phyloP scores from a whole-genome alignment of 2,329 filamentous ascomycete genomes.

The Talaromyces marneffei region DNA sequence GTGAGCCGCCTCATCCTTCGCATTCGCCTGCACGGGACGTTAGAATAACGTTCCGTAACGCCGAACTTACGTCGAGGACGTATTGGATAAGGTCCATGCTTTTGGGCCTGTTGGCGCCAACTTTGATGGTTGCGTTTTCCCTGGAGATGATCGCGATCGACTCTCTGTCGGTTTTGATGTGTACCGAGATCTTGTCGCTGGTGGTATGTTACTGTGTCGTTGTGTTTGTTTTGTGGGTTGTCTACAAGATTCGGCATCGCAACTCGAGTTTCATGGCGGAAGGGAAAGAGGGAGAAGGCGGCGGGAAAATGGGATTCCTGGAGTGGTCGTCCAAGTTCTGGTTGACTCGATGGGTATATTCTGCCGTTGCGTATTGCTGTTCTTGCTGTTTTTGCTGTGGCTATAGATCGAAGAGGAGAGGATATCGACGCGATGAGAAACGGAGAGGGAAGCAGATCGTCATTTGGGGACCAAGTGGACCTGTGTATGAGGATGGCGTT shows the following conservation, averaged over 20 bases:
- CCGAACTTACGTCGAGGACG: neutral
- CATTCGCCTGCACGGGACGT: neutral
- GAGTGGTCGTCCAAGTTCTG: constrained; percentile 10
- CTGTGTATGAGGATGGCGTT: constrained; percentile 12
- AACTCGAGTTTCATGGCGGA: neutral
- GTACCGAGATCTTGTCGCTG: neutral
- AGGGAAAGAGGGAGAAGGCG: neutral
- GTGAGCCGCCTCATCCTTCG: neutral
- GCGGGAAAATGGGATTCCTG: neutral
- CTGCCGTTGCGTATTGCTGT: neutral
- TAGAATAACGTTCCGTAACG: neutral
- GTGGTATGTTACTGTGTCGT: neutral
- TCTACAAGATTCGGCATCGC: neutral
- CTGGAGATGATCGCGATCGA: neutral
- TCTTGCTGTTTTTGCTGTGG: neutral
- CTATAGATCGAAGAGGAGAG: neutral
- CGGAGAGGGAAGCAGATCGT: constrained; percentile 1
- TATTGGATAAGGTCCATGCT: constrained; percentile 5
- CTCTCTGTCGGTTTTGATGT: neutral
- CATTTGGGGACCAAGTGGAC: constrained; percentile 12
- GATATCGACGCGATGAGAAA: neutral
- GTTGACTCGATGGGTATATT: constrained; percentile 5
- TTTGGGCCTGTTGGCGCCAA: constrained; percentile 3
- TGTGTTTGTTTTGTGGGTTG: constrained; percentile 2
- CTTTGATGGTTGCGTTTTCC: neutral